Percentiles rank a stretch among this genome's conserved stretches.
phyloP scores from a whole-genome alignment of 129 eudicot species.

The Smallanthus sonchifolius region DNA sequence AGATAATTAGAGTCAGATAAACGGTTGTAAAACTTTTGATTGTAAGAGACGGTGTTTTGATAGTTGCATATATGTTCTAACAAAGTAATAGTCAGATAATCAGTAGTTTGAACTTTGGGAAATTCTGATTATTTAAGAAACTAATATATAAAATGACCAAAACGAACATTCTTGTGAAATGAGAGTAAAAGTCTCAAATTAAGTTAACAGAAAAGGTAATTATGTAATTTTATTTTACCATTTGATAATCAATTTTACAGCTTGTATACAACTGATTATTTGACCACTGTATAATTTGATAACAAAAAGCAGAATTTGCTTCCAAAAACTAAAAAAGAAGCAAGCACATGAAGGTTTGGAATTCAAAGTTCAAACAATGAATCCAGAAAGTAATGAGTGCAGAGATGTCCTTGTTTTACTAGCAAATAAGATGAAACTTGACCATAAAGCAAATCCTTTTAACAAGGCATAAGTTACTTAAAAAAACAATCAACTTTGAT shows the following conservation, averaged over 20 bases:
- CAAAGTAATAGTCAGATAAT: background rate
- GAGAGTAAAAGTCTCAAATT: background rate
- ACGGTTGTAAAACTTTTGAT: background rate
- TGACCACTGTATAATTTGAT: background rate
- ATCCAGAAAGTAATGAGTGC: background rate
- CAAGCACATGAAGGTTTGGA: background rate
- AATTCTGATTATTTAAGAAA: background rate
- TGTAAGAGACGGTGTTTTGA: background rate
- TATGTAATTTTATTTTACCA: background rate
- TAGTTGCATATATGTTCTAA: background rate
- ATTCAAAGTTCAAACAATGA: background rate
- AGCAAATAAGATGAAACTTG: background rate
- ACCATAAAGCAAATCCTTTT: constrained; percentile 7
- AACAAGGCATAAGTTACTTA: constrained; percentile 10
- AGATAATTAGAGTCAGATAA: background rate
- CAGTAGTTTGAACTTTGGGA: background rate
- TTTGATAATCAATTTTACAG: background rate
- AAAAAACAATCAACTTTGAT: background rate
- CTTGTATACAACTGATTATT: background rate
- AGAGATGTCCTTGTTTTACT: background rate
- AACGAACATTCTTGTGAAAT: background rate
- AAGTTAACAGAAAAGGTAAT: background rate
- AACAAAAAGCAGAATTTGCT: background rate
- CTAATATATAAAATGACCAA: background rate
- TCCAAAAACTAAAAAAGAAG: background rate